These are phyloP conservation scores for Plectranthus barbatus DNA, from an alignment of 257 asterid species.

Conservation along the genomic window DNA sequence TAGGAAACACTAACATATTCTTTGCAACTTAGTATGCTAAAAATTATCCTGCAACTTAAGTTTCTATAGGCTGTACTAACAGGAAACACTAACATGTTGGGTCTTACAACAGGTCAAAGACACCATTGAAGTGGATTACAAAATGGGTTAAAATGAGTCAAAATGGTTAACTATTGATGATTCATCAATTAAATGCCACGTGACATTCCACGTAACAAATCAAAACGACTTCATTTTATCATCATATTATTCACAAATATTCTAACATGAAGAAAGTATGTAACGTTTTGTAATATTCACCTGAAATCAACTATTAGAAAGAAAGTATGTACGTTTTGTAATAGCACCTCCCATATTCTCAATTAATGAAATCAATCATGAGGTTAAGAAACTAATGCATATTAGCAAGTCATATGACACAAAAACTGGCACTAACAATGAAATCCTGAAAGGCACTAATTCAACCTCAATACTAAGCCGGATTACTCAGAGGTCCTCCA, in stretches of 20 bases:
- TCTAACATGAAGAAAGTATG: too few relatives aligned
- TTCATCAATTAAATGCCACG: too few relatives aligned
- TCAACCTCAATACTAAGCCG: neutral
- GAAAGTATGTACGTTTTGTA: neutral
- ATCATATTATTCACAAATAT: too few relatives aligned
- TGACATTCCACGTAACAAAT: too few relatives aligned
- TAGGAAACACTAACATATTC: neutral
- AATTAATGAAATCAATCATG: neutral
- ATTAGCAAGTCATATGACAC: neutral
- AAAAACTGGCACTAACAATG: neutral
- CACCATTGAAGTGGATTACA: conserved; percentile 86
- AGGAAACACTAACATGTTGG: too few relatives aligned
- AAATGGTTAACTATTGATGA: too few relatives aligned
- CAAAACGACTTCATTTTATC: too few relatives aligned
- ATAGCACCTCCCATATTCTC: neutral
- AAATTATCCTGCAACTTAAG: too few relatives aligned
- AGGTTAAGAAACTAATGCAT: neutral
- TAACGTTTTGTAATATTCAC: too few relatives aligned
- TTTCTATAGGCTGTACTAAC: too few relatives aligned
- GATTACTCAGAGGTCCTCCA: neutral
- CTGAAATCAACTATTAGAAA: conserved; percentile 34
- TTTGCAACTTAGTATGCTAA: neutral
- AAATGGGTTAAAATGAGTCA: too few relatives aligned
- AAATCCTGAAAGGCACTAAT: neutral
- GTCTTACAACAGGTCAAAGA: conserved; percentile 67